phyloP scores from a whole-genome alignment of 176 grass and related monocot genomes.

The Cymbopogon citratus region DNA sequence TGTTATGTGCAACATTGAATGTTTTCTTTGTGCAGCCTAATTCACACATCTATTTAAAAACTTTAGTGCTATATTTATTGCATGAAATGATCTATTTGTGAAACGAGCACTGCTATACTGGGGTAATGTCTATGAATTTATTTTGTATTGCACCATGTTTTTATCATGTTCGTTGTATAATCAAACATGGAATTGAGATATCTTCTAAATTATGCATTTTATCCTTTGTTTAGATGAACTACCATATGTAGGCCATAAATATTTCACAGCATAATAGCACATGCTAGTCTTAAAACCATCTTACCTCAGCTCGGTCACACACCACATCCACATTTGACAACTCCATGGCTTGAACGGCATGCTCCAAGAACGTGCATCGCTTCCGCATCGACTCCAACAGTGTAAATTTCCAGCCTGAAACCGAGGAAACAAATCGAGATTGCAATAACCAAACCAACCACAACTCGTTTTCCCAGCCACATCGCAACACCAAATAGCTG shows the following conservation, averaged over 20 bases:
- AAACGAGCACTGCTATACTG: not conserved
- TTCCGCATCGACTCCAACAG: slow-evolving; percentile 78
- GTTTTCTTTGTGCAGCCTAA: not conserved
- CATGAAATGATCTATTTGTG: not conserved
- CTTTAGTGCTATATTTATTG: not conserved
- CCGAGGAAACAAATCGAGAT: not conserved
- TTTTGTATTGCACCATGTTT: not conserved
- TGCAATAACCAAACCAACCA: not conserved
- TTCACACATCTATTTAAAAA: not conserved
- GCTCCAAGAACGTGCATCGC: slow-evolving; percentile 70
- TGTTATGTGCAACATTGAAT: too few species aligned
- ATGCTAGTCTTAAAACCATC: not conserved
- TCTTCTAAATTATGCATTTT: not conserved
- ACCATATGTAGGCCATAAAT: not conserved
- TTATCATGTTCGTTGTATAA: not conserved
- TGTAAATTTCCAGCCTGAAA: slow-evolving; percentile 74
- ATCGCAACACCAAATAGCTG: not conserved
- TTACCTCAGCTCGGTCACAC: slow-evolving; percentile 87
- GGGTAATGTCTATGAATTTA: not conserved
- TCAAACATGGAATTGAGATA: not conserved
- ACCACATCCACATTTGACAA: slow-evolving; percentile 78
- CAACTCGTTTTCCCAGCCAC: not conserved
- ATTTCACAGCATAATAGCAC: not conserved
- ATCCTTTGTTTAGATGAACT: not conserved
- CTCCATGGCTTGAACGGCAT: slow-evolving; percentile 46